Conservation (phyloP, 2,329 filamentous ascomycete genomes). For the Myriangium duriaei region DNA sequence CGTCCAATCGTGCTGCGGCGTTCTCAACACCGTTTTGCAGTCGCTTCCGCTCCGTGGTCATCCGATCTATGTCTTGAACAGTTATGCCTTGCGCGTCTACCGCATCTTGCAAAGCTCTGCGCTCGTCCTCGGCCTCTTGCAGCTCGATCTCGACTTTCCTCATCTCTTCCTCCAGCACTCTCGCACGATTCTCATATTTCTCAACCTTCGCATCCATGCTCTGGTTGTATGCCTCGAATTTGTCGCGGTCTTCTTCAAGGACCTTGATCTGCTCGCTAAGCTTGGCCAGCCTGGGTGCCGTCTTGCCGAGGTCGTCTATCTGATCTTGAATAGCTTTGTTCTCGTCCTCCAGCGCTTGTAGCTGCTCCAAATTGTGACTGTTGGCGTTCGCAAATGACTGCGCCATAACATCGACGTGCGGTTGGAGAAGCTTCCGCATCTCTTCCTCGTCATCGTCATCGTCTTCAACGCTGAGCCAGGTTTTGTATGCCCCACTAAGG, state of each 20-base stretch:
- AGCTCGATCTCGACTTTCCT: constrained; percentile 65
- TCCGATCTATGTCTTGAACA: constrained; percentile 96
- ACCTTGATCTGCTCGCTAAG: constrained; percentile 85
- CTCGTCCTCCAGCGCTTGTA: constrained; percentile 76
- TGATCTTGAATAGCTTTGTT: constrained; percentile 69
- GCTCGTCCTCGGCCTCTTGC: constrained; percentile 69
- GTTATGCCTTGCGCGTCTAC: constrained; percentile 91
- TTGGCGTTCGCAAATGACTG: constrained; percentile 76
- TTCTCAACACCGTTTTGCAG: constrained; percentile 80
- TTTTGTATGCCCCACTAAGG: constrained; percentile 75
- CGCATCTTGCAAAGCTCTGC: constrained; percentile 63
- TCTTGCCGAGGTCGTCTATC: constrained; percentile 80
- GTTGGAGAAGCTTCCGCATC: constrained; percentile 62
- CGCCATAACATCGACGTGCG: constrained; percentile 81
- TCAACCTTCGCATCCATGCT: constrained; percentile 73
- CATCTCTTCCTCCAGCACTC: constrained; percentile 75
- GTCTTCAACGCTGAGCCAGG: constrained; percentile 75
- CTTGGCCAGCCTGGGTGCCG: constrained; percentile 67
- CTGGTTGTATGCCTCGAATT: constrained; percentile 91
- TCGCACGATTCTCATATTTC: constrained; percentile 71
- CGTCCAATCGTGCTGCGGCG: constrained; percentile 63
- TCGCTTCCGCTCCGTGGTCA: constrained; percentile 89
- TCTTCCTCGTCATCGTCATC: constrained; percentile 72
- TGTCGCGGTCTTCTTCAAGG: constrained; percentile 83
- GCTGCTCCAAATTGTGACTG: constrained; percentile 68